These are phyloP conservation scores for Deinandra increscens DNA, from an alignment of 129 eudicot genomes.

Conservation along the genomic window DNA sequence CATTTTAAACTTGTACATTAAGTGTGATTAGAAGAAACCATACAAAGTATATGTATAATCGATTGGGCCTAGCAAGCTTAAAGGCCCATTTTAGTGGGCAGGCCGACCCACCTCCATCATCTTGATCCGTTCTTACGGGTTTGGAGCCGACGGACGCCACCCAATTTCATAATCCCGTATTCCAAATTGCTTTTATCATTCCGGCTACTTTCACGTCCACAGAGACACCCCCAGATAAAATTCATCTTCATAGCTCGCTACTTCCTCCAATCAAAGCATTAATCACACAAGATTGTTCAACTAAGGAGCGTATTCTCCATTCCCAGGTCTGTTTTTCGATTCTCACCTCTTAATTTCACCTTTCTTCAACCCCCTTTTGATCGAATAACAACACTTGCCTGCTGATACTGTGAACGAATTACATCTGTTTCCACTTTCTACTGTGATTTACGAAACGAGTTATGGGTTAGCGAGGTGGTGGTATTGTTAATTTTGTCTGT, in stretches of 20 bases:
- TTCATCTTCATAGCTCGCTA: constrained; percentile 22
- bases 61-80: neutral
- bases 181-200: constrained; percentile 26
- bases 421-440: constrained; percentile 1
- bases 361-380: constrained; percentile 18
- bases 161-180: constrained; percentile 32
- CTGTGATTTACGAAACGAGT: constrained; percentile 19
- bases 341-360: constrained; percentile 1
- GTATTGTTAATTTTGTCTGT: neutral
- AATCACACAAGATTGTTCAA: constrained; percentile 17
- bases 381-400: constrained; percentile 9
- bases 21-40: too few relatives aligned
- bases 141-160: constrained; percentile 32
- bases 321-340: neutral
- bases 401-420: neutral
- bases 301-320: constrained; percentile 19
- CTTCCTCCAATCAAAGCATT: constrained; percentile 2
- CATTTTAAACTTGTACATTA: too few relatives aligned
- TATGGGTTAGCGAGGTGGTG: constrained; percentile 25
- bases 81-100: neutral
- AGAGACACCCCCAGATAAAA: constrained; percentile 13
- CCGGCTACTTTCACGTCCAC: constrained; percentile 46
- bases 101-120: neutral
- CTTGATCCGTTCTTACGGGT: neutral
- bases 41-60: neutral